Base-by-base conservation (phyloP, 2,329 filamentous ascomycete genomes). In the Trichoderma afroharzianum region DNA sequence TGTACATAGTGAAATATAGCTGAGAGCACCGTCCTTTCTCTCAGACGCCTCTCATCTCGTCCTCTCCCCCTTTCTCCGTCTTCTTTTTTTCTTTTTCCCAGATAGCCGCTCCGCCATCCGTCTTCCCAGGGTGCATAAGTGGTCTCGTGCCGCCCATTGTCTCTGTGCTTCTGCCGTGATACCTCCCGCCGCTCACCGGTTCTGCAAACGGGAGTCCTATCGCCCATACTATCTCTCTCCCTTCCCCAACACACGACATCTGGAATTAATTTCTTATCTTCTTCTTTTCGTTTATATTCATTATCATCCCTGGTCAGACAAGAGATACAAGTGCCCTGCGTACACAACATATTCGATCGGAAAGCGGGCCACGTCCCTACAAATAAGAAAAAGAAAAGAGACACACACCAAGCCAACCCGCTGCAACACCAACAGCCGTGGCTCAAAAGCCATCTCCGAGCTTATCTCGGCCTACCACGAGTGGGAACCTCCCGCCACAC, bases 101-200 rank as follows among this genome's bases (percentile, higher is more conserved):
- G 6, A 59, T 12, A 21, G 28, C 9, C 47, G 24, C 39, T 28
- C 61, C 36, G 4, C 26, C n/a, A 21, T 36, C 5, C 39, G 12
- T 32, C 32, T 21, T 55, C 15, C 24, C 5, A 63, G 47, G 59
- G 58, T 63, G 68, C 58, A 24, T 24, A 39, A 57, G 68, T 70
- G 68, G 68, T 70, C 68, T 70, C 68, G 68, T 70, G 68, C 68
- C 47, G 36, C 68, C 28, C 21, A 57, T 57, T 70, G 18, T 18
- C 18, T 24, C 55, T 55, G 30, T 57, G 58, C 28, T 57, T 30
- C 68, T 50, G 39, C 36, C 18, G 66, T 69, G 39, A 69, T 61
- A 69, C 66, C 36, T 47, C 28, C 47, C 64, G 28, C 39, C 18
- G 9, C 30, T 66, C 47, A 36, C 63, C 14, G 50, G 24, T 57